Base-by-base conservation (phyloP, 345 rosid species). In the Eucalyptus fibrosa region DNA sequence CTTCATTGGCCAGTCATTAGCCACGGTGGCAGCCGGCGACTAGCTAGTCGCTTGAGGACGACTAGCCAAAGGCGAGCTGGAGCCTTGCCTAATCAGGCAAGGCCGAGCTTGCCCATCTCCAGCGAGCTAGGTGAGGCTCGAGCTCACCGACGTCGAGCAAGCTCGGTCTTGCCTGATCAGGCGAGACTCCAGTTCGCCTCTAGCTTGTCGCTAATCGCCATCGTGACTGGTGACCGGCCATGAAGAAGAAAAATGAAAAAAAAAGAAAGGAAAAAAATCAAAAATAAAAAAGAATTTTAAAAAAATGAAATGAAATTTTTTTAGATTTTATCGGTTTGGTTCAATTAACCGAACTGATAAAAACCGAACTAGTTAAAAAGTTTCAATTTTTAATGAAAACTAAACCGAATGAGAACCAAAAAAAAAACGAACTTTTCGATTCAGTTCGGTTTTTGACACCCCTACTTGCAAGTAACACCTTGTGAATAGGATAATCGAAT, bases 161-260 rank as follows among this genome's bases (percentile, higher is more conserved):
- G 55, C 55, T 50, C 0, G 21, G 0, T 50, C 55, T 50, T 17
- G 21, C 55, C 0, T 7, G 0, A 50, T 17, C 2, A 16, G 0
- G 55, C 21, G 4, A 50, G 55, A 0, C 55, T 50, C 8, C 4
- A 3, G 1, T 0, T 17, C 1, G 8, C 55, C 55, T 50, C 4
- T 50, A 1, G 55, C 55, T 1, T 50, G 21, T 50, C 8, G 8
- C 53, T 0, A 0, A 17, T 6, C 4, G 19, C 21, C 8, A 50
- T 3, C 2, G 1, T 50, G 53, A 0, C 19, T 0, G 0, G 3
- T 0, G 1, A 50, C 3, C 0, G 0, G 17, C 51, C 51, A 50
- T 12, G 50, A 47, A 12, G 14, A 47, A 47, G 50, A 47, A 47
- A 0, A 47, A 47, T 2, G 5, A 47, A 11, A 12, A 4, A 47